Base-by-base conservation (phyloP, 805 yeast species). In the Peterozyma toletana region DNA sequence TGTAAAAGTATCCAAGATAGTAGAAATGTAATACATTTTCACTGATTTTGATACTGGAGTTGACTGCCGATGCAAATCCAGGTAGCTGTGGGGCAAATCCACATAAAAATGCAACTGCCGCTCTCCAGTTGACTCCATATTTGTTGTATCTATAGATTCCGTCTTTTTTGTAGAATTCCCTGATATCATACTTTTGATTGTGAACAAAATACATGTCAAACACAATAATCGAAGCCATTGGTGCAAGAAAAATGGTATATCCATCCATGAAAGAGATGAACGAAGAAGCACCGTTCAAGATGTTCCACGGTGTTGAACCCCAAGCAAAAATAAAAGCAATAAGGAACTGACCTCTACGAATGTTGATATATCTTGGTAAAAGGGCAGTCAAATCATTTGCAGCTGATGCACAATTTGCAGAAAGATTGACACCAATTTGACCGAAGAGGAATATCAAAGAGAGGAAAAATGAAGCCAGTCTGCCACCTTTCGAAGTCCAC, bases 1-100 rank as follows among this genome's bases (percentile, higher is more conserved):
- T 59, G 44, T 62, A 62, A 11, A 63, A 48, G 31, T 60, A 61
- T n/a, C 60, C 56, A 46, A 64, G 60, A 37, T 62, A 48, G 51
- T 54, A 63, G 21, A 56, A 56, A 45, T 61, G 53, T 17, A 49
- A 31, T 34, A 57, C 55, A 2, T 55, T 52, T 1, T 50, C 41
- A 39, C 49, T 50, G 21, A 63, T 41, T 1, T 33, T 18, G 27
- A 63, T 53, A 11, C 42, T 44, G 1, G 62, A 35, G 39, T 56
- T 58, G 7, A 66, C 63, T 17, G 55, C 55, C 11, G 60, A 48
- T 5, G 64, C 91, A 54, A 88, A 88, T 1, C 96, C 96, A 17
- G 84, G 85, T 55, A 88, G 80, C 54, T 87, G 88, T 39, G 95
- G 93, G 29, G 79, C 67, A 48, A 89, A 80, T 42, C 96, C 96